phyloP scores from a whole-genome alignment of 129 eudicot genomes.

The Pittosporum tobira region DNA sequence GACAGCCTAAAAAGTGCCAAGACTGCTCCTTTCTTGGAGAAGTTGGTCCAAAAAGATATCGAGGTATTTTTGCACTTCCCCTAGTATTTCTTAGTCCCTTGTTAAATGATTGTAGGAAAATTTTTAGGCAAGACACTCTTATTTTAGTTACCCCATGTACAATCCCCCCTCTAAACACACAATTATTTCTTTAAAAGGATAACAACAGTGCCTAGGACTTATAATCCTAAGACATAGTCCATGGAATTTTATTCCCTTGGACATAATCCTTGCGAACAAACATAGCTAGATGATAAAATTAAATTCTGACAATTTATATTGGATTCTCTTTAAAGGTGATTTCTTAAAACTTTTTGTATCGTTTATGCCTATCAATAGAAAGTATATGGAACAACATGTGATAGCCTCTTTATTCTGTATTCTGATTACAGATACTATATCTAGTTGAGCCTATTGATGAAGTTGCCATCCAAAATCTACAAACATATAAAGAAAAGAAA shows the following conservation, averaged over 20 bases:
- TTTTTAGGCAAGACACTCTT: too few relatives aligned
- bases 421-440: slow-evolving; percentile 51
- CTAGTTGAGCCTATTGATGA: slow-evolving; percentile 94
- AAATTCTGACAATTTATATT: background rate
- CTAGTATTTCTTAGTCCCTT: too few relatives aligned
- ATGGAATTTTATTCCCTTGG: too few relatives aligned
- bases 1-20: slow-evolving; percentile 97
- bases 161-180: too few relatives aligned
- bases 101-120: too few relatives aligned
- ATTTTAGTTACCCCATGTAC: too few relatives aligned
- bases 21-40: slow-evolving; percentile 92
- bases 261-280: too few relatives aligned
- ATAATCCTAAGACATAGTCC: too few relatives aligned
- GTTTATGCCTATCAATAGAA: background rate
- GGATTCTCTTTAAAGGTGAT: background rate
- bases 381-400: background rate
- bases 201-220: too few relatives aligned
- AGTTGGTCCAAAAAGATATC: slow-evolving; percentile 70
- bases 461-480: slow-evolving; percentile 85
- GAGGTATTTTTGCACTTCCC: too few relatives aligned
- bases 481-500: slow-evolving; percentile 88
- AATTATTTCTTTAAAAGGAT: too few relatives aligned
- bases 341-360: background rate
- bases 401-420: background rate
- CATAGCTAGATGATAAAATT: too few relatives aligned